Conservation (phyloP, 148 eudicot species). For the Drosera capensis region DNA sequence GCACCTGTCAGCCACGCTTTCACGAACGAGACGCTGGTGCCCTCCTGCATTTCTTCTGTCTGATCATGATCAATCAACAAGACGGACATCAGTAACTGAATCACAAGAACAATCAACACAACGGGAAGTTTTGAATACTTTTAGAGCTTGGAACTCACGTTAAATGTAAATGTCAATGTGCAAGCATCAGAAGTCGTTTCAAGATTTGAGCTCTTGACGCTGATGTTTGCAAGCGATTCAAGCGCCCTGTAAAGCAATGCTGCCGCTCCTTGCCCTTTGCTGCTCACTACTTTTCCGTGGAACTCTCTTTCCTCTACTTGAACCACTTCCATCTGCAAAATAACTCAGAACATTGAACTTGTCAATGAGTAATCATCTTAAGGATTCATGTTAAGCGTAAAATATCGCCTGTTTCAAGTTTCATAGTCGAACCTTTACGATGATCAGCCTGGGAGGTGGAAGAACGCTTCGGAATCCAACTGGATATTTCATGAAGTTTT, state of each 20-base stretch:
- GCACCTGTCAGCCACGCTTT: not conserved
- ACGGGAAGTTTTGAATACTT: not conserved
- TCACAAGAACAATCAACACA: not conserved
- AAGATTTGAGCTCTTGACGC: conserved; percentile 43
- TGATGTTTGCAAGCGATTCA: conserved; percentile 35
- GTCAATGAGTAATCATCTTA: not conserved
- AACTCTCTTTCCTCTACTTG: conserved; percentile 61
- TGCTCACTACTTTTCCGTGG: conserved; percentile 39
- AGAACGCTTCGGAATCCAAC: conserved; percentile 4
- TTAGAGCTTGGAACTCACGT: conserved; percentile 20
- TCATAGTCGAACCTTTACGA: conserved; percentile 32
- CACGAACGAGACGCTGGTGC: not conserved
- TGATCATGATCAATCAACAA: too few species aligned
- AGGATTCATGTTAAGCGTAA: not conserved
- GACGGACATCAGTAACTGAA: not conserved
- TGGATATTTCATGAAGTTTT: conserved; percentile 11
- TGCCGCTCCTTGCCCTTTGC: conserved; percentile 63
- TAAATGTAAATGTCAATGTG: conserved; percentile 36
- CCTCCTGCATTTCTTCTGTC: not conserved
- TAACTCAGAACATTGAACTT: not conserved
- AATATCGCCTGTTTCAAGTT: not conserved
- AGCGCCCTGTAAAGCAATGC: conserved; percentile 42
- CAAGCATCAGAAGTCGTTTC: conserved; percentile 29
- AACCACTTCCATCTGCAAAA: conserved; percentile 41
- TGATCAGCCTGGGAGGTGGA: conserved; percentile 26